Conservation (phyloP, 768 basidiomycete genomes). For the Phaffia australis region DNA sequence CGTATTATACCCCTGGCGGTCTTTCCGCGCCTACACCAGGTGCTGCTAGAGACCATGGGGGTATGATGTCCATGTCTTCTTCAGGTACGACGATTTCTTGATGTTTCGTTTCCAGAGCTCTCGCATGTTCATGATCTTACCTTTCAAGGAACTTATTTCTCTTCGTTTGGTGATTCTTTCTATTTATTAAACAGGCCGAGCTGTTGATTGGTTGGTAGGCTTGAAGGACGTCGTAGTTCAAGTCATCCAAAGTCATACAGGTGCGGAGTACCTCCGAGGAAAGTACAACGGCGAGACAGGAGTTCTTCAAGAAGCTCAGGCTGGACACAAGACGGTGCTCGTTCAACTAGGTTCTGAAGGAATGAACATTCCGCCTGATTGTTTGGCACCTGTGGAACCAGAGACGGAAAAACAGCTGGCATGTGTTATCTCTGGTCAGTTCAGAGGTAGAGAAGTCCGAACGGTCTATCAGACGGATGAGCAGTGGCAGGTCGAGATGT, state of each 20-base stretch:
- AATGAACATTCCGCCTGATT: conserved; percentile 33
- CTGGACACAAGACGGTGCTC: conserved; percentile 27
- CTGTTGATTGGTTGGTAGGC: conserved; percentile 35
- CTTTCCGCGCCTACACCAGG: conserved; percentile 14
- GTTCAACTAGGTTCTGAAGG: conserved; percentile 26
- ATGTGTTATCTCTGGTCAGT: conserved; percentile 29
- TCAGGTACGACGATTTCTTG: conserved; percentile 11
- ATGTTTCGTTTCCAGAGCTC: background rate
- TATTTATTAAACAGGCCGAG: conserved; percentile 20
- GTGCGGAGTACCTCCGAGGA: conserved; percentile 30
- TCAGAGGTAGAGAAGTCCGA: conserved; percentile 30
- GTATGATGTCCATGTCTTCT: conserved; percentile 30
- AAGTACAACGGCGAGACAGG: conserved; percentile 30
- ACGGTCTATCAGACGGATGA: conserved; percentile 34
- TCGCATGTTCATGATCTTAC: no score
- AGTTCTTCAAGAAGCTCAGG: conserved; percentile 26
- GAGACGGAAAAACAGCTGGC: conserved; percentile 31
- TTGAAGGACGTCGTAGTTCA: conserved; percentile 35
- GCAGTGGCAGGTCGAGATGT: conserved; percentile 35
- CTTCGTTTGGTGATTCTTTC: background rate
- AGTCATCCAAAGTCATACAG: conserved; percentile 29
- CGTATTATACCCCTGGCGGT: conserved; percentile 29
- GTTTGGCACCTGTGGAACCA: conserved; percentile 31
- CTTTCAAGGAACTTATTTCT: background rate
- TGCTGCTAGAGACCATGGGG: conserved; percentile 25